Evolutionary conservation across 176 grass and related monocot species (phyloP).

Genomic region (Triticum urartu): DNA sequence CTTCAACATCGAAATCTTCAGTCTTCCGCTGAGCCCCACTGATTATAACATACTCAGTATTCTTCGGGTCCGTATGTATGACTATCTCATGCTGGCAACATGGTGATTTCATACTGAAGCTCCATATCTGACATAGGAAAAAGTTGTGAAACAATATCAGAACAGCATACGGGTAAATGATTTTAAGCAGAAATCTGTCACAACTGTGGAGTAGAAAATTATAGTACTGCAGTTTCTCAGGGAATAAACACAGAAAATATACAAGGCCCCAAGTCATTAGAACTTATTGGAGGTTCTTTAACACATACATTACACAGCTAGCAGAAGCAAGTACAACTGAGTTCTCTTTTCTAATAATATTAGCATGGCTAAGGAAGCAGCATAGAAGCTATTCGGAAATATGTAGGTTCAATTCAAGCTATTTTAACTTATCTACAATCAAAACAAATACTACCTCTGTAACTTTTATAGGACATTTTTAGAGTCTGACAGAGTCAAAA

Average conservation of each 20-base stretch:
- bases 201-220: not conserved
- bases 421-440: not conserved
- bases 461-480: too few relatives aligned
- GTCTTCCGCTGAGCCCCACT: conserved; percentile 87
- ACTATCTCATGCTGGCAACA: conserved; percentile 95
- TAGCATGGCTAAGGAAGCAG: not conserved
- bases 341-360: not conserved
- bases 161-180: not conserved
- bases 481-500: too few relatives aligned
- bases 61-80: conserved; percentile 94
- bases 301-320: not conserved
- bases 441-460: not conserved
- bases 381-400: not conserved
- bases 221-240: not conserved
- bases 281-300: not conserved
- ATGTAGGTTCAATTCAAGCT: not conserved
- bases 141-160: conserved; percentile 10
- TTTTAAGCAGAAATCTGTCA: not conserved
- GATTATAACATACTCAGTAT: conserved; percentile 88
- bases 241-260: not conserved
- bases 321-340: not conserved
- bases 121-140: conserved; percentile 75
- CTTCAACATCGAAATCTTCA: conserved; percentile 87
- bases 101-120: conserved; percentile 96
- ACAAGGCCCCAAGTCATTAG: not conserved